These are phyloP conservation scores for Pyricularia grisea DNA, from an alignment of 2,329 filamentous ascomycete genomes.

Conservation along the genomic window DNA sequence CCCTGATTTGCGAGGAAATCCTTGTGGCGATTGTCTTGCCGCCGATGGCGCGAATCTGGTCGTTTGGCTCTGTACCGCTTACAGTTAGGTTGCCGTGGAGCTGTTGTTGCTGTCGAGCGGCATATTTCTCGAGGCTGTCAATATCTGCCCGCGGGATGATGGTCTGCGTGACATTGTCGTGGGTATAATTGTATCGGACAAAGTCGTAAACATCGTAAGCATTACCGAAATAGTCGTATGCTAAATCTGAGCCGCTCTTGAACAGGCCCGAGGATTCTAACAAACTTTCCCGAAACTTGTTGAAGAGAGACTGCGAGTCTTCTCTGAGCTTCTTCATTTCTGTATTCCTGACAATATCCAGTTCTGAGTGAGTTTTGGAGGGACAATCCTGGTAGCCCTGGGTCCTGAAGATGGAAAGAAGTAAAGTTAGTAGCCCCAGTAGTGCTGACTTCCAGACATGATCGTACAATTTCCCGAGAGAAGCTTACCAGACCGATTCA, in stretches of 20 bases:
- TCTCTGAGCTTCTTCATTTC: conserved; percentile 9
- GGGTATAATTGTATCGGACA: conserved; percentile 41
- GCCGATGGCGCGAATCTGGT: conserved; percentile 37
- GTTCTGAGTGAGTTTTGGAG: conserved; percentile 20
- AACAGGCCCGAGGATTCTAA: not conserved
- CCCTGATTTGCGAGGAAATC: conserved; percentile 31
- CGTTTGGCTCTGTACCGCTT: conserved; percentile 30
- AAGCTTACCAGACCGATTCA: conserved; percentile 33
- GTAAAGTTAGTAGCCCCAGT: not conserved
- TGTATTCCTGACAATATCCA: conserved; percentile 12
- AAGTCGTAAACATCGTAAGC: conserved; percentile 47
- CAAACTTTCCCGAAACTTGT: not conserved
- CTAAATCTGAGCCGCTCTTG: conserved; percentile 1
- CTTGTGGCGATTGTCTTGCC: conserved; percentile 41
- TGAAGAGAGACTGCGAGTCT: not conserved
- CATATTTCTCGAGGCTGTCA: conserved; percentile 49
- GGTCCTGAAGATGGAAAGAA: conserved; percentile 17
- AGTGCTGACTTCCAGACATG: not conserved
- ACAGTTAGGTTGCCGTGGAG: conserved; percentile 48
- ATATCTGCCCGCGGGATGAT: conserved; percentile 34
- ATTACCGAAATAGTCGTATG: conserved; percentile 31
- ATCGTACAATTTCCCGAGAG: not conserved
- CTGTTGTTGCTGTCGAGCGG: conserved; percentile 56
- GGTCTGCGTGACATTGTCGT: conserved; percentile 32
- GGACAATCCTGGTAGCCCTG: conserved; percentile 28